Evolutionary conservation across 2,329 filamentous ascomycete genomes (phyloP), one percentile per base, ranked within the genome.

Genomic region (Claviceps sp.): DNA sequence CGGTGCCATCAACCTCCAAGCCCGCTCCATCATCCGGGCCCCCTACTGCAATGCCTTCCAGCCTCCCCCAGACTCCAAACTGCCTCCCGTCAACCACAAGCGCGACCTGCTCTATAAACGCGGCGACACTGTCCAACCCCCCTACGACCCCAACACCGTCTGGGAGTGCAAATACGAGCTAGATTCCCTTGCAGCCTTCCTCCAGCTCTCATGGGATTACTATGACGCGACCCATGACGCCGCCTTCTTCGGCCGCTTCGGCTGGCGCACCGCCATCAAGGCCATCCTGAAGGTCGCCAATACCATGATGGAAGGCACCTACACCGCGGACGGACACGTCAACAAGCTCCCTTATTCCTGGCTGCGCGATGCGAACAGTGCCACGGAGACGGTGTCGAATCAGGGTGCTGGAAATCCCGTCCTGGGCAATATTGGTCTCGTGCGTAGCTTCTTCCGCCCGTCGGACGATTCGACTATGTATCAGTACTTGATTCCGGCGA

Each of bases 151-250:
- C 1, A 73, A 73, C 2, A 75, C 82, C 39, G 89, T 95, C 0
- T 96, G 93, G 62, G 91, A 96, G 66, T 96, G 91, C 77, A 96
- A 96, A 67, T 96, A 93, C 66, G 91, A 96, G 69, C 80, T 96
- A 45, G 90, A 96, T 70, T 91, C 86, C 11, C 76, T 96, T 1
- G 88, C 90, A 0, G 83, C 88, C 34, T 96, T 96, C 66, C 74
- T 97, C 7, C 80, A 87, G 43, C 74, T 97, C 5, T 83, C 81
- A 1, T 86, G 87, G 56, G 80, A 93, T 61, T 96, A 95, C 71
- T 79, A 86, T 68, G 74, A 79, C 22, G 76, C 79, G 54, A 95
- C 88, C 0, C 75, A 75, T 0, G 90, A 90, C 39, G 78, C 73
- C 1, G 77, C 76, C 51, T 88, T 88, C 54, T 95, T 94, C 64